phyloP scores from a whole-genome alignment of 306 rosid species.

The Corylus americana region DNA sequence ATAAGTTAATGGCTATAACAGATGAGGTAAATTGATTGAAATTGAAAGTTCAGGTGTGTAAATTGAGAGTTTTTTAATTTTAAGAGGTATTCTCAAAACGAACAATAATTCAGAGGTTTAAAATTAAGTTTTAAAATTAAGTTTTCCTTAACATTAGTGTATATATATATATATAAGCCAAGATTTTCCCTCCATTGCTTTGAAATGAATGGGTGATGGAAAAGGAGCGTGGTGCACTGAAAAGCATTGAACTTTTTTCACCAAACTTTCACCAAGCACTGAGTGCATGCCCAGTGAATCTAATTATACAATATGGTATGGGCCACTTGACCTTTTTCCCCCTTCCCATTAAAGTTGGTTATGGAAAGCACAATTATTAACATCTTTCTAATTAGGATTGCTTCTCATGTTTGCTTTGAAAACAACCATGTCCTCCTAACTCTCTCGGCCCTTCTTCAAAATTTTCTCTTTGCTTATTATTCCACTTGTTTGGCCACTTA shows the following conservation, averaged over 20 bases:
- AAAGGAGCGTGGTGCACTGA: neutral
- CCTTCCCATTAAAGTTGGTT: constrained; percentile 8
- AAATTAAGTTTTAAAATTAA: too few relatives aligned
- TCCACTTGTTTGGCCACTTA: neutral
- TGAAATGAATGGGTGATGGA: neutral
- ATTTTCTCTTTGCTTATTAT: neutral
- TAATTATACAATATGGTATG: constrained; percentile 3
- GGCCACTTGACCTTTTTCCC: constrained; percentile 14
- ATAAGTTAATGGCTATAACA: too few relatives aligned
- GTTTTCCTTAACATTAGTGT: too few relatives aligned
- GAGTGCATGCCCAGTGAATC: constrained; percentile 15
- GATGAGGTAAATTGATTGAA: too few relatives aligned
- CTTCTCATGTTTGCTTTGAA: neutral
- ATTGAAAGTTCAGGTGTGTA: too few relatives aligned
- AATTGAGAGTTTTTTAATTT: too few relatives aligned
- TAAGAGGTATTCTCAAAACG: too few relatives aligned
- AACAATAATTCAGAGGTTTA: too few relatives aligned
- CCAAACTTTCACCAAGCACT: too few relatives aligned
- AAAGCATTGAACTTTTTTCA: neutral
- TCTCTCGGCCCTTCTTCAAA: neutral
- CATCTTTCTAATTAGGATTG: neutral
- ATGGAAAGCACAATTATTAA: constrained; percentile 11
- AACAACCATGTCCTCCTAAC: neutral
- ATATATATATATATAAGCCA: too few relatives aligned
- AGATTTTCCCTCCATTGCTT: neutral